These are phyloP conservation scores for Hypoxylon subgilvum DNA, from an alignment of 495 filamentous ascomycete species.

Conservation along the genomic window DNA sequence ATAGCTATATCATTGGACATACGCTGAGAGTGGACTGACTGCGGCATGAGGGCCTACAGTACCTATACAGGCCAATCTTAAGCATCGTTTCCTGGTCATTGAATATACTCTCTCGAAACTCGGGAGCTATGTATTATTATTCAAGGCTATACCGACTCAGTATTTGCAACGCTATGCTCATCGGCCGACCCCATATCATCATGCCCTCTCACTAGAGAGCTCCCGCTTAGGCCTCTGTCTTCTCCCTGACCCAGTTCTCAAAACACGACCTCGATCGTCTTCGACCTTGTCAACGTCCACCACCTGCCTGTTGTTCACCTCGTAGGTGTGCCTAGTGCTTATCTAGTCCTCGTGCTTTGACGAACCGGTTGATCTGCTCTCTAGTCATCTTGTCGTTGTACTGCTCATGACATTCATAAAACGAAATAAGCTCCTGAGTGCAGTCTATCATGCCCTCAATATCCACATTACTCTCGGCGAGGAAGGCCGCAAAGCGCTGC, in stretches of 20 bases:
- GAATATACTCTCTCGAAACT: no score
- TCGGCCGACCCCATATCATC: neutral
- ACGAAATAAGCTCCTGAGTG: conserved; percentile 91
- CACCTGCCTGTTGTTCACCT: neutral
- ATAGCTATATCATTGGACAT: no score
- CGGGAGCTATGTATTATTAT: no score
- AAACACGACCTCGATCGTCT: no score
- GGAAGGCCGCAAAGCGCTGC: conserved; percentile 78
- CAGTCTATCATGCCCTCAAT: conserved; percentile 91
- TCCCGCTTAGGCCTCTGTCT: neutral
- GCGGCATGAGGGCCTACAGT: no score
- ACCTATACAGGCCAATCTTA: no score
- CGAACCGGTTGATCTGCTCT: conserved; percentile 76
- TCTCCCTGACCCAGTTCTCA: no score
- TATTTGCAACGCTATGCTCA: neutral
- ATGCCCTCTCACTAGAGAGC: neutral
- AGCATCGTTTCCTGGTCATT: no score
- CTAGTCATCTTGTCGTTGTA: conserved; percentile 77
- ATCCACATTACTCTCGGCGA: conserved; percentile 91
- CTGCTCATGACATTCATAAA: conserved; percentile 91
- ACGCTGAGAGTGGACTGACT: no score
- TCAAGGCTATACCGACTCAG: no score
- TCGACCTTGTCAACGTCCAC: no score
- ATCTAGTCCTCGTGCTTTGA: conserved; percentile 82
- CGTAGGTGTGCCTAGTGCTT: conserved; percentile 52